Evolutionary conservation across 768 basidiomycete species (phyloP).

Genomic region (Tremella fuciformis): DNA sequence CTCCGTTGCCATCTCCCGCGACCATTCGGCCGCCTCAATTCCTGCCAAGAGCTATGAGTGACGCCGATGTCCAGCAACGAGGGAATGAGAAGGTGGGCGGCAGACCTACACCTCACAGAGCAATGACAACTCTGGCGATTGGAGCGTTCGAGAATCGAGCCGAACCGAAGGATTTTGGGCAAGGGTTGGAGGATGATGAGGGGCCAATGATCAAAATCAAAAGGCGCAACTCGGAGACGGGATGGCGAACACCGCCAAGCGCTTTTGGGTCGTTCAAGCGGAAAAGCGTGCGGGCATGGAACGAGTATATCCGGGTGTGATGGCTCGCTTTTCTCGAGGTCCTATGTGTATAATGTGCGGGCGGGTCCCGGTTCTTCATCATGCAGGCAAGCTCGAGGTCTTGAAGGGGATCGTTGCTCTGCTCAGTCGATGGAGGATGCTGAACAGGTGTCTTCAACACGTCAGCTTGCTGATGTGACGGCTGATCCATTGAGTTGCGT

Average conservation of each 20-base stretch:
- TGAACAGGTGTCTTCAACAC: too few species aligned
- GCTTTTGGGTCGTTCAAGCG: slow-evolving; percentile 1
- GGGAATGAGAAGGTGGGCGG: background rate
- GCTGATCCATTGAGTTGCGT: too few species aligned
- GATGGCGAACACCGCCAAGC: background rate
- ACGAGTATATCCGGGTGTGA: background rate
- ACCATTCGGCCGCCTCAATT: too few species aligned
- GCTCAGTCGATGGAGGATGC: too few species aligned
- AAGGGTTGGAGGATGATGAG: background rate
- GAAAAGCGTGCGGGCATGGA: slow-evolving; percentile 1
- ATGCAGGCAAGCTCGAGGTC: too few species aligned
- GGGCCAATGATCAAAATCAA: background rate
- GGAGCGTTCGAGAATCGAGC: background rate
- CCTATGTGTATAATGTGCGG: too few species aligned
- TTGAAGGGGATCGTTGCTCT: too few species aligned
- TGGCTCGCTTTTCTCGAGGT: too few species aligned
- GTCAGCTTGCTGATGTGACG: too few species aligned
- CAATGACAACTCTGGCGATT: background rate
- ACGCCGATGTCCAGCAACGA: background rate
- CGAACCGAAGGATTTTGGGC: background rate
- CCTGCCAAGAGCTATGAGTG: background rate
- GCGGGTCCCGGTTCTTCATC: too few species aligned
- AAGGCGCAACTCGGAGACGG: slow-evolving; percentile 1
- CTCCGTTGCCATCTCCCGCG: background rate
- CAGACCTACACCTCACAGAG: background rate